These are phyloP conservation scores for Obelidium mucronatum DNA, from an alignment of 192 early-diverging fungal genomes.

Conservation along the genomic window DNA sequence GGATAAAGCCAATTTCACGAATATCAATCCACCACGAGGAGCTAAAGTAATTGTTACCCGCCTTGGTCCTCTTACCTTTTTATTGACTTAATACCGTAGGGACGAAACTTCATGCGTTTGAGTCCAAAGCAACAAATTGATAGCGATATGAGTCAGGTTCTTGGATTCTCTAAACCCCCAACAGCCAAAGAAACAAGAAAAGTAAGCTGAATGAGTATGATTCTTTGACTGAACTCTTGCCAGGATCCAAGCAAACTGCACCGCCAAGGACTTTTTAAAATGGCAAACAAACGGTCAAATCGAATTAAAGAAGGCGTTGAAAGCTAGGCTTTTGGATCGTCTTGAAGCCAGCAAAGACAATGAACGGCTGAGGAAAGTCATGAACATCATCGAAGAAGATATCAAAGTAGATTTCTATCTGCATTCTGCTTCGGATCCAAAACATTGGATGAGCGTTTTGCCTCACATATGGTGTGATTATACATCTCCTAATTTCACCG, in stretches of 20 bases:
- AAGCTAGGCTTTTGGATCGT: conserved; percentile 1
- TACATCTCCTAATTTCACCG: neutral
- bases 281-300: conserved; percentile 15
- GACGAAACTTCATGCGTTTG: no score
- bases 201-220: neutral
- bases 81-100: no score
- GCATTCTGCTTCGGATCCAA: conserved; percentile 16
- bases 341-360: conserved; percentile 22
- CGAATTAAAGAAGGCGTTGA: conserved; percentile 1
- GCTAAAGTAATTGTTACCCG: neutral
- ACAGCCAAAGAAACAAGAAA: neutral
- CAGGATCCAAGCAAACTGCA: conserved; percentile 20
- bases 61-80: neutral
- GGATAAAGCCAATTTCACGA: conserved; percentile 29
- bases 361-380: conserved; percentile 1
- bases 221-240: neutral
- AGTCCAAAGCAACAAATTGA: no score
- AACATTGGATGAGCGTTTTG: conserved; percentile 33
- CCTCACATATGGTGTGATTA: conserved; percentile 38
- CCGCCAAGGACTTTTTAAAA: conserved; percentile 23
- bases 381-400: conserved; percentile 21
- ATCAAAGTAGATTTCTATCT: conserved; percentile 30
- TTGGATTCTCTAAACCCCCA: conserved; percentile 19
- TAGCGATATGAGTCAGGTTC: neutral
- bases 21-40: neutral